Percentiles rank a stretch among this genome's conserved stretches.
Evolutionary conservation across 2,329 filamentous ascomycete genomes (phyloP).

Genomic region (Biscogniauxia marginata): DNA sequence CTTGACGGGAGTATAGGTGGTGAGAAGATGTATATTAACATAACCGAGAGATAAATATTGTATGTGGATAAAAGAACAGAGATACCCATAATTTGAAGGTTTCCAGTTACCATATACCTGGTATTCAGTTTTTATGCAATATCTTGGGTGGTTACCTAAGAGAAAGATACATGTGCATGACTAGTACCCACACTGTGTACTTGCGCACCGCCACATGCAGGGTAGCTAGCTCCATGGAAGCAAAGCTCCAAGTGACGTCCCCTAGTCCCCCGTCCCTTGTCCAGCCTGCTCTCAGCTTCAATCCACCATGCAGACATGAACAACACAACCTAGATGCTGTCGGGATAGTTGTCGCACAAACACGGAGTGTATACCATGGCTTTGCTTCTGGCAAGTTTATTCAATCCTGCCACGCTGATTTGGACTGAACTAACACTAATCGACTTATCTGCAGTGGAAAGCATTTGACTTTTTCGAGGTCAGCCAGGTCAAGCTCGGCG

Average conservation of each 20-base stretch:
- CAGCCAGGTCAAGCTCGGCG: slow-evolving; percentile 73
- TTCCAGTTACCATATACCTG: too few species aligned
- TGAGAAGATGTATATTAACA: too few species aligned
- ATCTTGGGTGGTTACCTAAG: too few species aligned
- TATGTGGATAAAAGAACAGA: not conserved
- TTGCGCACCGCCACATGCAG: not conserved
- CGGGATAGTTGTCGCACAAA: slow-evolving; percentile 21
- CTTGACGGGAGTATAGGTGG: slow-evolving; percentile 5
- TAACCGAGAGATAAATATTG: slow-evolving; percentile 10
- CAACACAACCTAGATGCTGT: slow-evolving; percentile 12
- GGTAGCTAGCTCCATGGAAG: not conserved
- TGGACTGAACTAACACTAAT: slow-evolving; percentile 11
- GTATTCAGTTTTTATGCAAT: too few species aligned
- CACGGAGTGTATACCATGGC: slow-evolving; percentile 28
- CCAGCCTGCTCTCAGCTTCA: not conserved
- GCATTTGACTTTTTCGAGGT: slow-evolving; percentile 99
- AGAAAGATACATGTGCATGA: too few species aligned
- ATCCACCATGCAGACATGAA: slow-evolving; percentile 11
- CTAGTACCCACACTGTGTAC: not conserved
- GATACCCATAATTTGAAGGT: too few species aligned
- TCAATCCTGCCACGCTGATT: not conserved
- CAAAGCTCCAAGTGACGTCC: not conserved
- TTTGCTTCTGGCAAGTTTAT: slow-evolving; percentile 32
- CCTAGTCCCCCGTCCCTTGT: not conserved
- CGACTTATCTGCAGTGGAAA: slow-evolving; percentile 73